Percentiles rank a stretch among this genome's conserved stretches.
Evolutionary conservation across 768 basidiomycete genomes (phyloP).

Genomic region (Daedalea quercina): DNA sequence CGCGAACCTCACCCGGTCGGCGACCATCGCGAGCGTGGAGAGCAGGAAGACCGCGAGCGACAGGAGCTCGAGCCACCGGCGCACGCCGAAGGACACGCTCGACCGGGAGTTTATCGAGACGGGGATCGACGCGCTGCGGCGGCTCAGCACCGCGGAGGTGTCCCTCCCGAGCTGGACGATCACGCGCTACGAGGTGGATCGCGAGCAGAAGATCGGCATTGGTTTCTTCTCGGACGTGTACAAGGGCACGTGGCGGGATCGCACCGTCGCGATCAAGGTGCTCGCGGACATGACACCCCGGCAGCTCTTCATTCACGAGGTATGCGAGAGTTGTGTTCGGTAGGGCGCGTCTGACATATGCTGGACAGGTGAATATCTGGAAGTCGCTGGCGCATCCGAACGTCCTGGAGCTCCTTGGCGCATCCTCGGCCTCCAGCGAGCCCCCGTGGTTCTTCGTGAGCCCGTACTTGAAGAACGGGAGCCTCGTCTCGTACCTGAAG

Average conservation of each 20-base stretch:
- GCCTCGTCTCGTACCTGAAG: slow-evolving; percentile 53
- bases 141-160: slow-evolving; percentile 40
- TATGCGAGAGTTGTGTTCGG: not conserved
- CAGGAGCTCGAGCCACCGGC: not conserved
- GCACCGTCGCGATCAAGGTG: slow-evolving; percentile 67
- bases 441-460: slow-evolving; percentile 47
- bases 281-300: slow-evolving; percentile 54
- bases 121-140: slow-evolving; percentile 62
- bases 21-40: slow-evolving; percentile 1
- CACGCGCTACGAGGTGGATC: slow-evolving; percentile 74
- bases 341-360: not conserved
- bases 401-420: slow-evolving; percentile 70
- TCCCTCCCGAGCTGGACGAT: slow-evolving; percentile 70
- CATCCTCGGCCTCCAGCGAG: slow-evolving; percentile 62
- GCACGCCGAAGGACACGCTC: slow-evolving; percentile 38
- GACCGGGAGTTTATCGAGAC: slow-evolving; percentile 67
- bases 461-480: slow-evolving; percentile 63
- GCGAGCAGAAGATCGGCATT: slow-evolving; percentile 58
- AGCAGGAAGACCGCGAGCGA: not conserved
- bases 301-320: slow-evolving; percentile 40
- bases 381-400: slow-evolving; percentile 58
- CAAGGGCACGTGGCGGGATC: slow-evolving; percentile 64
- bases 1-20: not conserved
- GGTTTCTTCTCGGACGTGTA: slow-evolving; percentile 79
- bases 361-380: slow-evolving; percentile 43